These are phyloP conservation scores for Candida lessepsii DNA, from an alignment of 805 yeast species.

Conservation along the genomic window DNA sequence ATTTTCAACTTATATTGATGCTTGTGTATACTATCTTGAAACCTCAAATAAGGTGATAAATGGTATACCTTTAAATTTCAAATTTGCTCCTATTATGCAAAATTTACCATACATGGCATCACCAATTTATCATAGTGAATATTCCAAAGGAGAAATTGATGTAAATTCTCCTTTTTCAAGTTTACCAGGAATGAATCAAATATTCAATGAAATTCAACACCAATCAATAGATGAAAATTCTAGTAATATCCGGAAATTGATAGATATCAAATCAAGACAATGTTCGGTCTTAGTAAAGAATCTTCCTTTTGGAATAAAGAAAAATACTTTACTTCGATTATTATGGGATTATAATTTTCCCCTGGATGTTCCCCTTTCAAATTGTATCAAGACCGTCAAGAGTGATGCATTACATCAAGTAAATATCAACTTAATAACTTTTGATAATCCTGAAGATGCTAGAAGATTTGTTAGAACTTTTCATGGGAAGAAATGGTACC, in stretches of 20 bases:
- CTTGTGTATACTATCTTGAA: slow-evolving; percentile 52
- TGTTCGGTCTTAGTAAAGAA: slow-evolving; percentile 42
- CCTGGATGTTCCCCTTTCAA: slow-evolving; percentile 12
- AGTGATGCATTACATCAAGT: slow-evolving; percentile 28
- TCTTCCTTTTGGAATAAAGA: slow-evolving; percentile 44
- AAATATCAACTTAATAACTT: slow-evolving; percentile 37
- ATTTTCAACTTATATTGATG: slow-evolving; percentile 47
- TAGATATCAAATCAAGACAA: slow-evolving; percentile 20
- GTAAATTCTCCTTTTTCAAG: slow-evolving; percentile 2
- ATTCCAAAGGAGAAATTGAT: neutral
- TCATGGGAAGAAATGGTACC: slow-evolving; percentile 50
- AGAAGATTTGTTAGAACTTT: slow-evolving; percentile 49
- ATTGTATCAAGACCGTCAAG: slow-evolving; percentile 19
- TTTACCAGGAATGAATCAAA: neutral
- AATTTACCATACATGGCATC: slow-evolving; percentile 29
- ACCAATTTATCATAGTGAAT: slow-evolving; percentile 18
- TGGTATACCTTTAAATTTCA: slow-evolving; percentile 47
- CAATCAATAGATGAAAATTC: slow-evolving; percentile 11
- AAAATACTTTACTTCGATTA: slow-evolving; percentile 33
- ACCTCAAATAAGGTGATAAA: slow-evolving; percentile 48
- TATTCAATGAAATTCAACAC: neutral
- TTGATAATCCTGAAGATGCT: slow-evolving; percentile 47
- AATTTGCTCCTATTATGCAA: slow-evolving; percentile 34
- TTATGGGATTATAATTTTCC: slow-evolving; percentile 54
- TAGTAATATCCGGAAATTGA: slow-evolving; percentile 16